Percentiles rank a stretch among this genome's conserved stretches.
Conservation (phyloP, 1,139 yeast species). For the Saccharomyces hybrid region DNA sequence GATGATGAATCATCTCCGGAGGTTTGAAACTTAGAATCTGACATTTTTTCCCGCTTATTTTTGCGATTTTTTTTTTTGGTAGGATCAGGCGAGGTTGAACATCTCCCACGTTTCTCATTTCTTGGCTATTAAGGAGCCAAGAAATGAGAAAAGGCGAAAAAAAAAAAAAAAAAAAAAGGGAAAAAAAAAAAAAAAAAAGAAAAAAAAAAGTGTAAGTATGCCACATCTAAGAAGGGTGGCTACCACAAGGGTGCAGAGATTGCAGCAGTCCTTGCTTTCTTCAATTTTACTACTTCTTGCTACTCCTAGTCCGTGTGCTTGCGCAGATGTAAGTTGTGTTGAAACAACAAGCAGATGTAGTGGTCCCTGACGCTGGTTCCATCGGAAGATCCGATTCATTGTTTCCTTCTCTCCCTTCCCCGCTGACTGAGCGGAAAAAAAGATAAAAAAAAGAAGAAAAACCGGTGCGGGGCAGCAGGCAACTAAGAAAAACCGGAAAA, state of each 20-base stretch:
- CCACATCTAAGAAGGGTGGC: neutral
- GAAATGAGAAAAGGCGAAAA: neutral
- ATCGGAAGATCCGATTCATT: neutral
- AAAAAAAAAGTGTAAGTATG: neutral
- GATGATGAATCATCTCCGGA: neutral
- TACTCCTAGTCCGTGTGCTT: neutral
- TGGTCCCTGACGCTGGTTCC: neutral
- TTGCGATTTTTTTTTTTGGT: neutral
- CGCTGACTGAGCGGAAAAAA: neutral
- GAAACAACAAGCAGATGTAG: neutral
- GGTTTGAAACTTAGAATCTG: neutral
- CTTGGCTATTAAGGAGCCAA: neutral
- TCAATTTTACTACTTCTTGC: neutral
- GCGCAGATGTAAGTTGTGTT: neutral
- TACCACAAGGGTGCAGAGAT: neutral
- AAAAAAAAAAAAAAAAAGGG: neutral
- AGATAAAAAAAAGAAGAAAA: neutral
- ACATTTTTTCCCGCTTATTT: neutral
- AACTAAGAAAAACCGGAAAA: neutral
- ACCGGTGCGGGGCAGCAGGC: conserved; percentile 1
- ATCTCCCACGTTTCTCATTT: neutral
- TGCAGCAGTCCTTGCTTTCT: neutral
- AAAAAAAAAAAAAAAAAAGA: neutral
- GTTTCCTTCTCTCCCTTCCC: neutral
- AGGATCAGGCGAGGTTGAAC: conserved; percentile 1